Conservation (phyloP, 768 basidiomycete genomes). For the Lentinula sp. region DNA sequence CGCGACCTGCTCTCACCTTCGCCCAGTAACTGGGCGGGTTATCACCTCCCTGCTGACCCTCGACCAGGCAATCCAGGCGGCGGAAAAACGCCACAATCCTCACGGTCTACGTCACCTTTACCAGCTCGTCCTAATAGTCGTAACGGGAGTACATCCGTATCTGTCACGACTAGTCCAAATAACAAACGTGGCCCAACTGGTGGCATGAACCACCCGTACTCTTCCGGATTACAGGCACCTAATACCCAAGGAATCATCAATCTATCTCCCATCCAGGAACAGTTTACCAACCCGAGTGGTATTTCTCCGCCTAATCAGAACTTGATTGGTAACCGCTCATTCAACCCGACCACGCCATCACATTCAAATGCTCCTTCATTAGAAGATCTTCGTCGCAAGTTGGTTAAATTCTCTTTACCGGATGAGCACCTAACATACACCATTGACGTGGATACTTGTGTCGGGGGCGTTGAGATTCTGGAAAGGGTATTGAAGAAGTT, state of each 20-base stretch:
- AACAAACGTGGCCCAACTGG: conserved; percentile 40
- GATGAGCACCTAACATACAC: conserved; percentile 76
- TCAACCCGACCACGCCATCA: conserved; percentile 38
- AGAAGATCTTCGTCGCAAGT: conserved; percentile 75
- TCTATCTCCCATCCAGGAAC: conserved; percentile 72
- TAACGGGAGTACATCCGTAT: conserved; percentile 41
- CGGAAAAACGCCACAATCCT: conserved; percentile 28
- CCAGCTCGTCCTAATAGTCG: conserved; percentile 38
- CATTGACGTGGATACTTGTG: conserved; percentile 77
- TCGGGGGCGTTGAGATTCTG: conserved; percentile 79
- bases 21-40: conserved; percentile 34
- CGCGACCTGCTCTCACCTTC: conserved; percentile 33
- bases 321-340: conserved; percentile 56
- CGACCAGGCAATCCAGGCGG: conserved; percentile 44
- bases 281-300: conserved; percentile 37
- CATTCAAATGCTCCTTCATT: conserved; percentile 45
- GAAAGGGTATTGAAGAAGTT: conserved; percentile 90
- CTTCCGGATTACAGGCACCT: conserved; percentile 29
- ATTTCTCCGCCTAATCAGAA: conserved; percentile 45
- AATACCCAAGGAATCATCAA: conserved; percentile 25
- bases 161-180: conserved; percentile 28
- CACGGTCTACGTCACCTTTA: conserved; percentile 40
- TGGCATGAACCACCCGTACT: conserved; percentile 49
- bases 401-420: conserved; percentile 83
- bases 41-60: conserved; percentile 58